Conservation (phyloP, 768 basidiomycete genomes). For the Boletus vermiculosoides region DNA sequence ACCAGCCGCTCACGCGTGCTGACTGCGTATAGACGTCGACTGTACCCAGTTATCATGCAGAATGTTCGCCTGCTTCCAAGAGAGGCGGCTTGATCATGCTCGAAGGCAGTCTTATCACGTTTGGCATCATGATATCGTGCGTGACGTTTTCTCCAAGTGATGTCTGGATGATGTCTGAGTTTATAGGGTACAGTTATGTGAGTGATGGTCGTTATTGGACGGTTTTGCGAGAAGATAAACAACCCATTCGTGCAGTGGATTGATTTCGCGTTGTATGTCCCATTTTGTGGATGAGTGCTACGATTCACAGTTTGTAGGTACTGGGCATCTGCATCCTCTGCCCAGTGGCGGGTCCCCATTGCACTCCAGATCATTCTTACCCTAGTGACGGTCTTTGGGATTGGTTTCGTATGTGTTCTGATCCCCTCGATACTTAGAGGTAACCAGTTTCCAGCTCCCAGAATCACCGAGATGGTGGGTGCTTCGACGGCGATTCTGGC, state of each 20-base stretch:
- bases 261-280: conserved; percentile 56
- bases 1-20: neutral
- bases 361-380: conserved; percentile 59
- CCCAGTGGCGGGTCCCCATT: conserved; percentile 64
- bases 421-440: neutral
- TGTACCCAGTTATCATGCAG: conserved; percentile 62
- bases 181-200: conserved; percentile 19
- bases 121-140: conserved; percentile 62
- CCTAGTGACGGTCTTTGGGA: conserved; percentile 46
- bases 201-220: neutral
- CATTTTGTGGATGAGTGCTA: neutral
- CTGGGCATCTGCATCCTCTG: conserved; percentile 49
- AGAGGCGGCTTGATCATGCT: conserved; percentile 65
- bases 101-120: conserved; percentile 61
- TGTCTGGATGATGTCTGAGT: conserved; percentile 1
- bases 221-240: conserved; percentile 1
- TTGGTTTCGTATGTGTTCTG: conserved; percentile 44
- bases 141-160: conserved; percentile 19
- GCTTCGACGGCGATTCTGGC: neutral
- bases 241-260: conserved; percentile 45
- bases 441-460: conserved; percentile 41
- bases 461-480: conserved; percentile 59
- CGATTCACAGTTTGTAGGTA: conserved; percentile 36
- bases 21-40: conserved; percentile 52
- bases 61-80: conserved; percentile 59